Evolutionary conservation across 2,329 filamentous ascomycete species (phyloP), one percentile per base, ranked within the genome.

Genomic region (Apiospora saccharicola): DNA sequence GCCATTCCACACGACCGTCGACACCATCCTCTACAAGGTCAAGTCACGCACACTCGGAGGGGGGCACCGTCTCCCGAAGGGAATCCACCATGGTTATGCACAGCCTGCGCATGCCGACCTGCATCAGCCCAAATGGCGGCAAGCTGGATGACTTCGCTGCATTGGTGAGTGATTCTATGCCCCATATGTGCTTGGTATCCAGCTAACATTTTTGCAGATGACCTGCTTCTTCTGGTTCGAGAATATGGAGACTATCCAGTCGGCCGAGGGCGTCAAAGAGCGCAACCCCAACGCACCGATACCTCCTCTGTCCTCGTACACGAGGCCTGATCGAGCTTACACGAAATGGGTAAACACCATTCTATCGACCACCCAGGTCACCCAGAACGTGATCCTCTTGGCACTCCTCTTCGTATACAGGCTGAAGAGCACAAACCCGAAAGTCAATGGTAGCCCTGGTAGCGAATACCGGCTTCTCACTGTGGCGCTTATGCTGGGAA

Each of bases 211-310:
- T 43, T 24, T 72, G 3, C 78, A 98, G 94, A 94, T 98, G 82
- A 97, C 96, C 16, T 98, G 96, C 80, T 87, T 99, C 19, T 98
- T 98, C 84, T 98, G 96, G 96, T 98, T 98, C 80, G 95, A 98
- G 82, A 93, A 93, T 22, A 92, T 93, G 61, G 89, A 92, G n/a
- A 92, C 93, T 30, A 85, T 98, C 22, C 90, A 93, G 76, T 88
- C 90, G 72, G 94, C 95, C 49, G 92, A 95, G 80, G 89, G 91
- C 13, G 84, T 90, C 7, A 82, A 83, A 49, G 81, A 82, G 12
- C 80, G 84, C 74, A 76, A 75, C 80, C 72, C 47, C 47, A 76
- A 72, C 81, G 83, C 75, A 78, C 82, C 69, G 78, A 83, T 77
- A 82, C 86, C 51, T 75, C 85, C 47, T 80, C 86, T 98, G 12